These are phyloP conservation scores for Phytophthora sp. DNA, from an alignment of 352 stramenopile genomes.

Conservation along the genomic window DNA sequence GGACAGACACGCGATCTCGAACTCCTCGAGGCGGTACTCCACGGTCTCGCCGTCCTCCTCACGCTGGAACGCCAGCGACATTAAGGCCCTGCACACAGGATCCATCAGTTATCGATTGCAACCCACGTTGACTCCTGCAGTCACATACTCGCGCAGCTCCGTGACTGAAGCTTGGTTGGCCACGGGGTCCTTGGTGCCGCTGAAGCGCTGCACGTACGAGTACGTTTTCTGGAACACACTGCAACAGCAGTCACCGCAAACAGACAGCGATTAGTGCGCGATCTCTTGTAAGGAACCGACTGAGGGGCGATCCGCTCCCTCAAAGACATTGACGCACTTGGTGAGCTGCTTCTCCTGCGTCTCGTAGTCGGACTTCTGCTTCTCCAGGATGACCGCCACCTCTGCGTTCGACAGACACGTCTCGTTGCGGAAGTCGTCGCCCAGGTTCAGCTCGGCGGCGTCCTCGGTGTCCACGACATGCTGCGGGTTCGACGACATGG, in stretches of 20 bases:
- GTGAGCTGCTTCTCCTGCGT: conserved; percentile 92
- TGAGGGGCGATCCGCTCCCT: too few relatives aligned
- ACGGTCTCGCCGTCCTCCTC: conserved; percentile 74
- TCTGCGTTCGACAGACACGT: conserved; percentile 91
- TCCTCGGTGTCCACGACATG: conserved; percentile 91
- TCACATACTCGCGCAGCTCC: conserved; percentile 84
- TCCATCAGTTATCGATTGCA: background rate
- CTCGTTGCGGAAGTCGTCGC: conserved; percentile 89
- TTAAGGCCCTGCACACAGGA: conserved; percentile 61
- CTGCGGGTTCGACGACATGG: conserved; percentile 84
- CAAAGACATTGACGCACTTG: conserved; percentile 43
- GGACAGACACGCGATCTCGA: conserved; percentile 90
- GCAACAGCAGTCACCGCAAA: background rate
- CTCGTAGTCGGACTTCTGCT: conserved; percentile 92
- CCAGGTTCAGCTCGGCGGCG: conserved; percentile 88
- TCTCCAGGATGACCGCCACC: conserved; percentile 90
- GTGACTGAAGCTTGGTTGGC: conserved; percentile 90
- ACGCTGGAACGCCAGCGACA: conserved; percentile 85
- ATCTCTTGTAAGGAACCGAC: too few relatives aligned
- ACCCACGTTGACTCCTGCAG: background rate
- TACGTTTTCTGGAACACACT: conserved; percentile 93
- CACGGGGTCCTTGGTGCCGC: conserved; percentile 91
- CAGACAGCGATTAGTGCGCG: background rate
- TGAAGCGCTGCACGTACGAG: conserved; percentile 92
- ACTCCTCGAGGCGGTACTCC: conserved; percentile 87